Base-by-base conservation (phyloP, 2,329 filamentous ascomycete species). In the Pestalotiopsis sp. region DNA sequence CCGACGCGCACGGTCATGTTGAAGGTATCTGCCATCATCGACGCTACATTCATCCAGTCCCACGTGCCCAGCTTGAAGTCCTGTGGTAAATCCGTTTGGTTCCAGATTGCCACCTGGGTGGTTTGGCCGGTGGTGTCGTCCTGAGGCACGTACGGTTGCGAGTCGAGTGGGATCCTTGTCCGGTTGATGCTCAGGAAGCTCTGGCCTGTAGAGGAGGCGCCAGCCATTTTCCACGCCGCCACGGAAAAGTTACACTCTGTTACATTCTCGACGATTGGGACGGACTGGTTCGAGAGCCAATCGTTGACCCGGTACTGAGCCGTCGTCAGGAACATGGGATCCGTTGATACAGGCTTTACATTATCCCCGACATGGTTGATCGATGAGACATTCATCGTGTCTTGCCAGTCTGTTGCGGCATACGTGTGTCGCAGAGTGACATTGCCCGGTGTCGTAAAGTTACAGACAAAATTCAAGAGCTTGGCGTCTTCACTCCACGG, bases 401-500 rank as follows among this genome's bases (percentile, higher is more conserved):
- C 31, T 36, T 36, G 31, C 31, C 31, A 36, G 31, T 36, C 31
- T 36, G 31, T 36, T 9, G 31, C 31, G 31, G 31, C 31, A 36
- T 36, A 36, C 31, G 31, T 36, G 31, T 36, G 31, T 36, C 31
- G 31, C 49, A 56, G 49, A 23, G 49, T n/a, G 20, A 60, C 27
- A 20, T 60, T 60, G 17, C 57, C 57, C n/a, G 57, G 57, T 20
- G 57, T 60, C 0, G 58, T 56, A 36, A 36, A 36, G 31, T 36
- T 36, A 7, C 31, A 36, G 31, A 36, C 31, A 7, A 7, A 36
- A 70, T 41, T n/a, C 17, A 9, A 68, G 67, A 20, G 45, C 69
- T 45, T 7, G 72, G 49, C 0, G 17, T 66, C 13, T 68, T 38
- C 27, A 36, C 59, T 52, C 36, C 56, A 62, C 14, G 70, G 31